Percentiles rank a stretch among this genome's conserved stretches.
Conservation (phyloP, 805 yeast species). For the Candida adriatica region DNA sequence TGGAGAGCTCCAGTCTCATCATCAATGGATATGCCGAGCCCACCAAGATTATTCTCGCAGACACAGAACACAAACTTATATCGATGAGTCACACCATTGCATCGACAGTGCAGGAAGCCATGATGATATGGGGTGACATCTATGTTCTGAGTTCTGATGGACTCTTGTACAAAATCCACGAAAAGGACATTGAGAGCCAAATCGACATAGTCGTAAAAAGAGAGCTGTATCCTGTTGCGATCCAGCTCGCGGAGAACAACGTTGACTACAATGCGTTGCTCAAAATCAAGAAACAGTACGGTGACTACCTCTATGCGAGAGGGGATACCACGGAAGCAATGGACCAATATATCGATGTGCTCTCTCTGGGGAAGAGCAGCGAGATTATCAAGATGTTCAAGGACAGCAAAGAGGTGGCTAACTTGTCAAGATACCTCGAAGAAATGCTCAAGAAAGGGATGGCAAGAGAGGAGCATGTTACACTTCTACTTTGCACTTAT, state of each 20-base stretch:
- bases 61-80: constrained; percentile 60
- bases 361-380: constrained; percentile 55
- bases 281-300: constrained; percentile 51
- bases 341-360: constrained; percentile 58
- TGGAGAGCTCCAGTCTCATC: constrained; percentile 26
- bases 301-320: constrained; percentile 61
- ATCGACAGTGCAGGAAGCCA: constrained; percentile 51
- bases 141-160: constrained; percentile 72
- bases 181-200: constrained; percentile 60
- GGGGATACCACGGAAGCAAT: constrained; percentile 66
- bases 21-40: constrained; percentile 31
- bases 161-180: constrained; percentile 57
- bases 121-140: constrained; percentile 49
- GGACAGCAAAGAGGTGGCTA: constrained; percentile 64
- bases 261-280: constrained; percentile 27
- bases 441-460: constrained; percentile 45
- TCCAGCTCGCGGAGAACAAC: constrained; percentile 47
- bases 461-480: constrained; percentile 76
- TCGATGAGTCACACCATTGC: constrained; percentile 67
- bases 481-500: constrained; percentile 69
- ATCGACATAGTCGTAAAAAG: constrained; percentile 62
- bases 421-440: constrained; percentile 57
- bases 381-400: constrained; percentile 74
- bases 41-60: constrained; percentile 59
- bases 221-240: constrained; percentile 66